Base-by-base conservation (phyloP, 2,329 filamentous ascomycete genomes). In the Aspergillus sp. region DNA sequence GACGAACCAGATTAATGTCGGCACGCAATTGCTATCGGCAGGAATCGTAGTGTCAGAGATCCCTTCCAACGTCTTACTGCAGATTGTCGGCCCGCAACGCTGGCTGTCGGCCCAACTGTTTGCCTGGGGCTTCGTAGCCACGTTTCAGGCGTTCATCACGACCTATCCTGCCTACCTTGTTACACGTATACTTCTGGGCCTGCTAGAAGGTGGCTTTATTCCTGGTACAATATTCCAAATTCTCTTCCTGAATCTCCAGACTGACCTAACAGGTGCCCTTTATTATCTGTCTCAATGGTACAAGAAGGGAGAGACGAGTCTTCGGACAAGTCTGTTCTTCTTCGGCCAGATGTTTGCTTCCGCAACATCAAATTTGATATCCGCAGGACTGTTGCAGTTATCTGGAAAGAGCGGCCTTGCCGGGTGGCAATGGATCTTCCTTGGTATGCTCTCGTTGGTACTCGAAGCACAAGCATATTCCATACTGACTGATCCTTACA, bases 31-130 rank as follows among this genome's bases (percentile, higher is more conserved):
- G 61, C 73, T 84, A 1, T 83, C 80, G 0, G 73, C 81, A 1
- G 81, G 80, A 20, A 83, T 83, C 52, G 81, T 83, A 2, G 69
- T 83, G 2, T 68, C 71, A 2, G 73, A 75, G 22, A 80, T 86
- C 24, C 75, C 84, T 0, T 84, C 83, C 3, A 79, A 77, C 54
- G 77, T 85, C 60, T 81, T 86, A 69, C 72, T 84, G 39, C 75
- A 79, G 29, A 82, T 81, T 70, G 75, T 84, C 6, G 80, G 81
- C 6, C 82, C 83, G 1, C 78, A 78, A n/a, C 77, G 78, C 52
- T 85, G 83, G 83, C 73, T 85, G 1, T 81, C 82, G 0, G 73
- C 79, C 0, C 82, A 85, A 65, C 70, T 85, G 20, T 82, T 85
- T 63, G 75, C 82, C 46, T 85, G 77, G 73, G 83, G 83, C 5